Conservation (phyloP, 495 filamentous ascomycete species). For the Chaetomium cochliodes region DNA sequence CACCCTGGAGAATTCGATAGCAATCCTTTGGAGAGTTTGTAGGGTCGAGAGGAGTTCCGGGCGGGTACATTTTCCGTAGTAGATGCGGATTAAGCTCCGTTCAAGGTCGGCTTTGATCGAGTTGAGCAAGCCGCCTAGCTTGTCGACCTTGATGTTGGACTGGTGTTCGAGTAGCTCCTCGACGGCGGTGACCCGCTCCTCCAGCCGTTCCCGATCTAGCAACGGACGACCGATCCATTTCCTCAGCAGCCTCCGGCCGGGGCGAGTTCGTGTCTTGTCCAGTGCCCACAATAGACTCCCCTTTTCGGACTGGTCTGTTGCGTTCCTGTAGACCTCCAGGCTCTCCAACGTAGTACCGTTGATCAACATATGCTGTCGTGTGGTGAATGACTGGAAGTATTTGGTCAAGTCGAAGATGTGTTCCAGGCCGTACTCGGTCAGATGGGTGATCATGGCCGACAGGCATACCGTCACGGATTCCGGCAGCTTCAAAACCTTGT, state of each 20-base stretch:
- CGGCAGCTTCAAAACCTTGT: constrained; percentile 81
- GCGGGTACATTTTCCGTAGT: constrained; percentile 91
- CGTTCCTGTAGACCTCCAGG: constrained; percentile 93
- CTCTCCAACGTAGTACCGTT: constrained; percentile 94
- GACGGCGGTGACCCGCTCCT: constrained; percentile 83
- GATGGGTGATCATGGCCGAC: constrained; percentile 93
- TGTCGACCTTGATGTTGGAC: constrained; percentile 65
- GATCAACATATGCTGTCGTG: constrained; percentile 90
- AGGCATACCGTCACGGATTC: constrained; percentile 88
- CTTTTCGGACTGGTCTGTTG: constrained; percentile 80
- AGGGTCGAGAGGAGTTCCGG: constrained; percentile 84
- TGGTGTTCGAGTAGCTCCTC: constrained; percentile 78
- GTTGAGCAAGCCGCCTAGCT: constrained; percentile 64
- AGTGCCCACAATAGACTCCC: constrained; percentile 95
- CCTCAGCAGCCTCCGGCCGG: constrained; percentile 81
- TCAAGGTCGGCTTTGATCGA: constrained; percentile 82
- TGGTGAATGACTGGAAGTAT: constrained; percentile 96
- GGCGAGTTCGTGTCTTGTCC: constrained; percentile 87
- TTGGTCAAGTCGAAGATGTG: constrained; percentile 97
- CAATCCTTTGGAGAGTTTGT: constrained; percentile 79
- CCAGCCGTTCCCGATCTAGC: constrained; percentile 70
- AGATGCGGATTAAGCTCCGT: constrained; percentile 88
- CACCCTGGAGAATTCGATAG: constrained; percentile 67
- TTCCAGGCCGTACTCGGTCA: constrained; percentile 90
- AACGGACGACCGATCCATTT: constrained; percentile 96